Conservation (phyloP, 228 moss, liverwort and hornwort species). For the Sphagnum magellanicum region DNA sequence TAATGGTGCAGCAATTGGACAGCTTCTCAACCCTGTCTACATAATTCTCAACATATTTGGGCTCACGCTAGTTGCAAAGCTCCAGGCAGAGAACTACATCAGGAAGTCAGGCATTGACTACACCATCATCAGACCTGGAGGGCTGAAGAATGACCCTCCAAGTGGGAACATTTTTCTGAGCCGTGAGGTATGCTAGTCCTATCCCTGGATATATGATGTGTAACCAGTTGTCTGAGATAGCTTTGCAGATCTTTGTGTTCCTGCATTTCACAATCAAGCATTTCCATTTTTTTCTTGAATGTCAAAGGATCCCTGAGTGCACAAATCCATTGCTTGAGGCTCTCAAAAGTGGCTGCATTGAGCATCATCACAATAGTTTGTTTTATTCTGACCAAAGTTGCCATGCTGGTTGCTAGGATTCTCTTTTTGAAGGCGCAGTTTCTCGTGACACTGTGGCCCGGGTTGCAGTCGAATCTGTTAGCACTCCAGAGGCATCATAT, state of each 20-base stretch:
- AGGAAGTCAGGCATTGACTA: conserved; percentile 80
- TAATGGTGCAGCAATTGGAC: conserved; percentile 72
- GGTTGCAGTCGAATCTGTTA: conserved; percentile 67
- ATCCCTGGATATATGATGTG: neutral
- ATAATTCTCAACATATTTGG: conserved; percentile 74
- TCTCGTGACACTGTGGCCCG: conserved; percentile 76
- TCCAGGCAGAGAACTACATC: conserved; percentile 72
- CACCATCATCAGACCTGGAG: conserved; percentile 82
- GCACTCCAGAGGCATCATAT: conserved; percentile 58
- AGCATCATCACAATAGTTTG: no score
- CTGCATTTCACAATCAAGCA: no score
- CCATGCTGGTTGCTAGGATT: conserved; percentile 32
- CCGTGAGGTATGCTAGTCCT: conserved; percentile 34
- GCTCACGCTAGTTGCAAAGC: conserved; percentile 74
- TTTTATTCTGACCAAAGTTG: neutral
- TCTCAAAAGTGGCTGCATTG: no score
- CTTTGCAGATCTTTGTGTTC: no score
- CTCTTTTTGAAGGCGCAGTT: conserved; percentile 57
- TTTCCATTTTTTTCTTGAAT: no score
- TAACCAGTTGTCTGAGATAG: no score
- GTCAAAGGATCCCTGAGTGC: no score
- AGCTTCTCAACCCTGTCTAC: conserved; percentile 73
- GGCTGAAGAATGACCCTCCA: conserved; percentile 71
- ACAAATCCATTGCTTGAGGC: no score
- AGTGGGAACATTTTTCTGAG: conserved; percentile 54